Evolutionary conservation across 768 basidiomycete genomes (phyloP).

Genomic region (Agaricus subrufescens): DNA sequence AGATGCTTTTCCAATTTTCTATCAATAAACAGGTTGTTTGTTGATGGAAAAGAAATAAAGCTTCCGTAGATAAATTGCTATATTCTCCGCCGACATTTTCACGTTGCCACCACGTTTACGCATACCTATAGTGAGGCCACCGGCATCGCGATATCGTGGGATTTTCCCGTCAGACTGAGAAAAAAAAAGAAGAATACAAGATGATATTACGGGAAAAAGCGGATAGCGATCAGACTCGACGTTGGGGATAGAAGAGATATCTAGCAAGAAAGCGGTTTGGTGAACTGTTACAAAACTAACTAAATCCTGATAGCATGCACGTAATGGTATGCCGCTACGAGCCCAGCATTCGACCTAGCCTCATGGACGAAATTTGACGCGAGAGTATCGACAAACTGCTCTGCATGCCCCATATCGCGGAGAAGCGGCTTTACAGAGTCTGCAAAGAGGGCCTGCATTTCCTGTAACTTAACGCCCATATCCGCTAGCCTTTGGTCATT

Average conservation of each 20-base stretch:
- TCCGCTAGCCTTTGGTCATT: constrained; percentile 23
- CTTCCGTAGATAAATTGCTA: not conserved
- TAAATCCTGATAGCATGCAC: constrained; percentile 36
- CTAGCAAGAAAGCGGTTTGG: too few relatives aligned
- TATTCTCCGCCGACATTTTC: constrained; percentile 1
- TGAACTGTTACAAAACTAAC: not conserved
- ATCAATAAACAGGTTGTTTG: not conserved
- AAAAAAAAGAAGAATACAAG: not conserved
- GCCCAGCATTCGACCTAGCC: constrained; percentile 37
- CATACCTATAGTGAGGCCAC: not conserved
- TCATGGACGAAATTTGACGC: constrained; percentile 42
- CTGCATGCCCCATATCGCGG: constrained; percentile 29
- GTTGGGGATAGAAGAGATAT: too few relatives aligned
- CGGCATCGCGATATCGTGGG: not conserved
- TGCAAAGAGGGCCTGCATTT: constrained; percentile 35
- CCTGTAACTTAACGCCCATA: constrained; percentile 40
- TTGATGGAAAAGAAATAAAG: not conserved
- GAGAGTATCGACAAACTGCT: constrained; percentile 32
- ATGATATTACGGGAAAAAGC: not conserved
- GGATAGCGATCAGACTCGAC: not conserved
- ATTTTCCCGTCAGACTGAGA: not conserved
- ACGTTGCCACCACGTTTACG: constrained; percentile 6
- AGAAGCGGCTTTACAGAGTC: constrained; percentile 47
- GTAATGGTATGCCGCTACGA: constrained; percentile 44
- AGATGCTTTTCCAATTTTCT: not conserved